Conservation (phyloP, 1,284 basidiomycete species). For the Puccinia hordei region DNA sequence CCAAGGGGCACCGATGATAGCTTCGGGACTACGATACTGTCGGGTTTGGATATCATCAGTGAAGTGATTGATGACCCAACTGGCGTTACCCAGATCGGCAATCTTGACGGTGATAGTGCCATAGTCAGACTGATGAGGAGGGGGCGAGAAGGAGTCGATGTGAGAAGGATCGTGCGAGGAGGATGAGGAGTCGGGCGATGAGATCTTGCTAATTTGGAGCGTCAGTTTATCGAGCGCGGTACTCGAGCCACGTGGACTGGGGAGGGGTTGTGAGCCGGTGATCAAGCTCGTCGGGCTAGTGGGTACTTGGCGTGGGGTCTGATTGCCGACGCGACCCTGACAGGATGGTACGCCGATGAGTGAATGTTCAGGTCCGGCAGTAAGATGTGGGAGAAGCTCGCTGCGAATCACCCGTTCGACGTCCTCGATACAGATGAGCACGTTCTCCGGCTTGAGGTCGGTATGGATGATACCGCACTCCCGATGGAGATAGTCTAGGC, state of each 20-base stretch:
- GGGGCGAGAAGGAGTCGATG: conserved; percentile 29
- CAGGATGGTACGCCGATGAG: conserved; percentile 93
- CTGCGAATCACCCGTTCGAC: conserved; percentile 89
- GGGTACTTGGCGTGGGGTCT: conserved; percentile 77
- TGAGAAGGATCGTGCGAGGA: conserved; percentile 43
- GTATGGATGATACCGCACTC: conserved; percentile 89
- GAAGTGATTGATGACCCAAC: conserved; percentile 64
- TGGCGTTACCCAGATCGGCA: conserved; percentile 92
- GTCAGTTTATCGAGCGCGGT: conserved; percentile 87
- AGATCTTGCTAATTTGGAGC: conserved; percentile 80
- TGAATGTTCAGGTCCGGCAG: conserved; percentile 62
- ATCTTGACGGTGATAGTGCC: conserved; percentile 98
- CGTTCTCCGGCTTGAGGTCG: conserved; percentile 97
- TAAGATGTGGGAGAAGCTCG: conserved; percentile 70
- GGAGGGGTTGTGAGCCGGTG: conserved; percentile 89
- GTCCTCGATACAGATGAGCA: conserved; percentile 94
- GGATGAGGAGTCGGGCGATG: conserved; percentile 46
- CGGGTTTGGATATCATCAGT: conserved; percentile 96
- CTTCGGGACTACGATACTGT: conserved; percentile 96
- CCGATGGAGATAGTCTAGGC: conserved; percentile 95
- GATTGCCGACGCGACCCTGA: conserved; percentile 92
- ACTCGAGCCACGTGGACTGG: conserved; percentile 72
- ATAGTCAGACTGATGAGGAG: conserved; percentile 63
- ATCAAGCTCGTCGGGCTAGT: conserved; percentile 69
- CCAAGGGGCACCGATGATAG: conserved; percentile 94